Evolutionary conservation across 1,284 basidiomycete species (phyloP), one percentile per base, ranked within the genome.

Genomic region (Malassezia arunalokei): DNA sequence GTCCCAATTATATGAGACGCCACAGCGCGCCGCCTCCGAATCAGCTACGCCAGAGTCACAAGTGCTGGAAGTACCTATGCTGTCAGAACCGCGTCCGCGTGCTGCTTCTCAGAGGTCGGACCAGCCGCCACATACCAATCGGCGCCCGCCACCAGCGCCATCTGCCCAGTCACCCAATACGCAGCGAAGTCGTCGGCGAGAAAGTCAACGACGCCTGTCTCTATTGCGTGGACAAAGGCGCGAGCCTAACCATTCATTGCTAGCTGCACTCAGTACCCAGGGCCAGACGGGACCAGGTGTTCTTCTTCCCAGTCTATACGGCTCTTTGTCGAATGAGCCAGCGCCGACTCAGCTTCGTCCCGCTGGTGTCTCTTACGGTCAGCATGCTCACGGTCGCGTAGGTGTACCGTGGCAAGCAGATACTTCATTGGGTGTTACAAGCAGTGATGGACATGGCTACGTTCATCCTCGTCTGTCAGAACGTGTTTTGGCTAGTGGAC

Each of bases 231-330:
- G 29, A 7, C 20, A 39, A 3, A 32, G 44, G 15, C 44, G 44
- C 5, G 35, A 39, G 8, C 33, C 44, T 39, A 35, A 40, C 20
- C 27, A 29, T 20, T 38, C 42, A 12, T n/a, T 54, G 31, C 42
- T 55, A 3, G 53, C 53, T 11, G 48, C 53, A 8, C 38, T 55
- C 11, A 43, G 46, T 9, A 8, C 47, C 3, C 53, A 49, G 15
- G 27, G 33, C 12, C n/a, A 15, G 2, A 17, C 38, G 7, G 43
- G 43, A 3, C 48, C 47, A 6, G 53, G 53, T 2, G 38, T 38
- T 4, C 43, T 45, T 17, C 42, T 55, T 28, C 53, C 53, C 0
- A 50, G 48, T 12, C 40, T 55, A 6, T 55, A 55, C 28, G 53
- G 53, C 39, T 46, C 40, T 40, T 50, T 46, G 14, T 41, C 47